Evolutionary conservation across 441 rosid genomes (phyloP).

Genomic region (Arabidopsis hybrid): DNA sequence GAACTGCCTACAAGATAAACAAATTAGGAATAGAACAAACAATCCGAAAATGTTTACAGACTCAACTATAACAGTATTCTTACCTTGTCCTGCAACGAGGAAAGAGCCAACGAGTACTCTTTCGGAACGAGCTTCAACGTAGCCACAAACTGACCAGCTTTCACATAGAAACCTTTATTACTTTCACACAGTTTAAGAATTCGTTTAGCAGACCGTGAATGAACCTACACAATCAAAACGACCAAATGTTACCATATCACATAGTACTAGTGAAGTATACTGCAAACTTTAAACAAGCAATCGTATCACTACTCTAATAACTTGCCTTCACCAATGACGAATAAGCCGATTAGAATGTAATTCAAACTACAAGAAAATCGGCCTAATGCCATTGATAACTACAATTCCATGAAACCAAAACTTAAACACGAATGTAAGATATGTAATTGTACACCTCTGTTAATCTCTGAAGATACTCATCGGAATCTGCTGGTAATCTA

Average conservation of each 20-base stretch:
- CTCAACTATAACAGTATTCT: not conserved
- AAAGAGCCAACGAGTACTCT: conserved; percentile 73
- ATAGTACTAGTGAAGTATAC: not conserved
- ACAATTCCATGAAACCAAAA: not conserved
- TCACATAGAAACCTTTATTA: conserved; percentile 87
- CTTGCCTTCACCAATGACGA: not conserved
- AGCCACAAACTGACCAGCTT: conserved; percentile 94
- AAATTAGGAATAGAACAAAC: conserved; percentile 38
- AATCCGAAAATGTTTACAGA: not conserved
- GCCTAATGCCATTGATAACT: not conserved
- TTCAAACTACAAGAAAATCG: not conserved
- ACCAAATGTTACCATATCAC: not conserved
- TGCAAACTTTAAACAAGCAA: not conserved
- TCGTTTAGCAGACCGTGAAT: conserved; percentile 80
- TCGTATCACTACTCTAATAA: not conserved
- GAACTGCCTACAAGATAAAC: conserved; percentile 63
- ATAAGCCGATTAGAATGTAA: not conserved
- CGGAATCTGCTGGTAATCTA: conserved; percentile 53
- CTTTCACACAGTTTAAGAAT: conserved; percentile 72
- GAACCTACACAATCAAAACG: conserved; percentile 56
- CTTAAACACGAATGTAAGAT: not conserved
- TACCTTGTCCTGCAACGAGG: conserved; percentile 88
- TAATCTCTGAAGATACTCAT: conserved; percentile 57
- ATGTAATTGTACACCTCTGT: conserved; percentile 58
- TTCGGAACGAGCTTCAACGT: conserved; percentile 79